A percentile compares a stretch with the other conserved stretches of the same genome.
These are phyloP conservation scores for Linum trigynum DNA, from an alignment of 345 rosid genomes.

Conservation along the genomic window DNA sequence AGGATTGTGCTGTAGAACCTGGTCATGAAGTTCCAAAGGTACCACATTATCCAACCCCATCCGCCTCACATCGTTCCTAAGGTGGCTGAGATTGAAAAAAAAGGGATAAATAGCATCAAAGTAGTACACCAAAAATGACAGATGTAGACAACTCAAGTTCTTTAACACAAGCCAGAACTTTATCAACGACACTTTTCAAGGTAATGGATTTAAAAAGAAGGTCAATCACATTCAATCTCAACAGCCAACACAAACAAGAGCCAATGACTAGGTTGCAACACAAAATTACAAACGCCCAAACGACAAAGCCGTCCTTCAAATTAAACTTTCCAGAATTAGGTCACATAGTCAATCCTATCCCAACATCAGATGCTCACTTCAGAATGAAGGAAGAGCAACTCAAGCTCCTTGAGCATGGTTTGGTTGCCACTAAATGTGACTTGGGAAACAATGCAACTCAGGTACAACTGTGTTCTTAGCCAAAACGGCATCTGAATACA, in stretches of 20 bases:
- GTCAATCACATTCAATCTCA: background rate
- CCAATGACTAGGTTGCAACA: background rate
- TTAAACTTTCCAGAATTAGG: background rate
- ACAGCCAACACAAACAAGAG: background rate
- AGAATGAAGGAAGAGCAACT: background rate
- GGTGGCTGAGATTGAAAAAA: conserved; percentile 39
- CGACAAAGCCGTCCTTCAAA: background rate
- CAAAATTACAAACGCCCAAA: background rate
- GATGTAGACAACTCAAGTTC: background rate
- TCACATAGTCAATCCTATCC: background rate
- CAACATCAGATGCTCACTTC: background rate
- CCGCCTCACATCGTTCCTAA: conserved; percentile 41
- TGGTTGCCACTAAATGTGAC: background rate
- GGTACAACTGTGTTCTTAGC: background rate
- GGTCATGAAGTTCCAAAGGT: conserved; percentile 49
- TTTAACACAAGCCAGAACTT: background rate
- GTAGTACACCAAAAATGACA: background rate
- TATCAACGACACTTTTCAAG: background rate
- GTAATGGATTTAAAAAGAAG: background rate
- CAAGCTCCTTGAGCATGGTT: background rate
- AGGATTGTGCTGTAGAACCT: conserved; percentile 54
- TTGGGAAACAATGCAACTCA: background rate
- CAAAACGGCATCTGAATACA: background rate
- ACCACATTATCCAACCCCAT: conserved; percentile 26
- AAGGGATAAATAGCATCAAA: background rate